Conservation (phyloP, 1,284 basidiomycete genomes). For the Kalmanozyma brasiliensis region DNA sequence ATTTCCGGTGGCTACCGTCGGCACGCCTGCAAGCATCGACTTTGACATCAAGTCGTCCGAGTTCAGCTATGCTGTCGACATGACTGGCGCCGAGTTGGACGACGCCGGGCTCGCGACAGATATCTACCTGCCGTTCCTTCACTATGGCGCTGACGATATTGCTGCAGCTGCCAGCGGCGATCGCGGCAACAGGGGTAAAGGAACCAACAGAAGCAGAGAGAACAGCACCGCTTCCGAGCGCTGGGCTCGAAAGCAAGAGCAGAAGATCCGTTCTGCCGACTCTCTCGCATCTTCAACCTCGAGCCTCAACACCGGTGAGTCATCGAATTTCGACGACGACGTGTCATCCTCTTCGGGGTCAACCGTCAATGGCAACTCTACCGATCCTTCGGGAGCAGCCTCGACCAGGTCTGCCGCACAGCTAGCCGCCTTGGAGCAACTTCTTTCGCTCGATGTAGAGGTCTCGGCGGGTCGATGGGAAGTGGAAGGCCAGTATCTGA, state of each 20-base stretch:
- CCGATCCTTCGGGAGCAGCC: constrained; percentile 16
- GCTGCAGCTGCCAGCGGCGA: constrained; percentile 46
- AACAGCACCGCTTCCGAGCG: constrained; percentile 6
- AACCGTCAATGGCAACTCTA: constrained; percentile 23
- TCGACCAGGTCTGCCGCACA: constrained; percentile 10
- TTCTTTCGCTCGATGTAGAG: constrained; percentile 67
- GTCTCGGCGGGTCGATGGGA: constrained; percentile 78
- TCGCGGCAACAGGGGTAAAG: constrained; percentile 24
- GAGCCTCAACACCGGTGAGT: constrained; percentile 9
- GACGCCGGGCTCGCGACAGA: constrained; percentile 75
- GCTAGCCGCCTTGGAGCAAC: constrained; percentile 7
- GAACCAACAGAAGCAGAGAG: constrained; percentile 14
- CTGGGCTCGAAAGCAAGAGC: constrained; percentile 36
- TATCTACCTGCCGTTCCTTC: constrained; percentile 87
- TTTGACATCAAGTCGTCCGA: constrained; percentile 60
- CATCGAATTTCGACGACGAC: constrained; percentile 17
- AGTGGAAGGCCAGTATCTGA: constrained; percentile 76
- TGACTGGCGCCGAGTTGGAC: constrained; percentile 31
- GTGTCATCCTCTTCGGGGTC: constrained; percentile 19
- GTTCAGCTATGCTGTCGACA: constrained; percentile 44
- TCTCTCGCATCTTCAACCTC: constrained; percentile 18
- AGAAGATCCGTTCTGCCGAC: constrained; percentile 19
- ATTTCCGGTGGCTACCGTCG: constrained; percentile 52
- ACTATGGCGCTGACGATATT: constrained; percentile 76
- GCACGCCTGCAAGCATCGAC: constrained; percentile 53